A percentile compares a stretch with the other conserved stretches of the same genome.
Conservation (phyloP, 108 stramenopile species). For the Pseudonitzschia delicatissima region DNA sequence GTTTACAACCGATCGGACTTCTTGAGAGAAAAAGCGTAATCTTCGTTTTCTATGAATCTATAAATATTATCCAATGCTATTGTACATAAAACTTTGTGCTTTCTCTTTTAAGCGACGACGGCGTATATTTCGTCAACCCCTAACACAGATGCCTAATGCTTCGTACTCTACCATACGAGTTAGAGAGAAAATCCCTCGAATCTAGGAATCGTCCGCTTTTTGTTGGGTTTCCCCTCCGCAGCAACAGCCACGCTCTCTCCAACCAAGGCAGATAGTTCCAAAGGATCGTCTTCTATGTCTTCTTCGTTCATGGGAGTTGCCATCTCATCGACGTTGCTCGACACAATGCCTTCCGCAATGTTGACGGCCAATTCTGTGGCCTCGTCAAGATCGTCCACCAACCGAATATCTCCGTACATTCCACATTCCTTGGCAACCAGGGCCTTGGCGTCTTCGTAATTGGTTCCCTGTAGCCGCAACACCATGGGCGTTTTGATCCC, state of each 20-base stretch:
- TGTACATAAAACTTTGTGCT: no score
- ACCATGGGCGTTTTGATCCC: constrained; percentile 87
- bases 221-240: background rate
- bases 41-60: no score
- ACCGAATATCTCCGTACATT: constrained; percentile 46
- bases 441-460: constrained; percentile 84
- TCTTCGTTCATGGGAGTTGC: background rate
- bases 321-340: background rate
- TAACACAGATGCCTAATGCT: no score
- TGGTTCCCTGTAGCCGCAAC: constrained; percentile 92
- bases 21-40: no score
- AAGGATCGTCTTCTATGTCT: background rate
- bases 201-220: background rate
- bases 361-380: constrained; percentile 91
- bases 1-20: no score
- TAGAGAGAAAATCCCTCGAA: constrained; percentile 2
- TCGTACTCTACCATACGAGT: no score
- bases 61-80: no score
- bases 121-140: no score
- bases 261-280: no score
- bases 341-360: constrained; percentile 65
- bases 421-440: constrained; percentile 36
- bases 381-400: constrained; percentile 88
- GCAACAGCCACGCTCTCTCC: no score
- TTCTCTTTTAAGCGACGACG: no score